Evolutionary conservation across 257 asterid species (phyloP), one percentile per base, ranked within the genome.

Genomic region (Solanum stenotomum): DNA sequence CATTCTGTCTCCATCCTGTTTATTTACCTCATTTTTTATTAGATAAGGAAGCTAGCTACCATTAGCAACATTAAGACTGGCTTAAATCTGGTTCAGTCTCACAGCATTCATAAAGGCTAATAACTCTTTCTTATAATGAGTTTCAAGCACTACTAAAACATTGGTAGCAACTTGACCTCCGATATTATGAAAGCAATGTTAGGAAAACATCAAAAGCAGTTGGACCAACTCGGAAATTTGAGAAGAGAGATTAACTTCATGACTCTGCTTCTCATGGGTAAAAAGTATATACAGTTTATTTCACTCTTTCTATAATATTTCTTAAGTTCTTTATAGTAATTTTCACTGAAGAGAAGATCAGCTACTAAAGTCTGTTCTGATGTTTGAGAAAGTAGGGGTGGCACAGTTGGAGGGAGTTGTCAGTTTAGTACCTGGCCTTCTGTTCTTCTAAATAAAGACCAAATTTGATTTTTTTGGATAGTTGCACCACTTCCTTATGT

Each of bases 401-500:
- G 84, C 23, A 42, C 12, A 11, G 85, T 44, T 79, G 38, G 38
- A 44, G 33, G 38, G 25, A 44, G 65, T 79, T 79, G 35, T 14
- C 67, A 79, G 79, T 46, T 14, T n/a, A 9, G 86, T 91, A 95
- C 99, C 99, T 93, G 75, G 89, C 89, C 88, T 91, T 94, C 83
- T 95, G 98, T 38, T 94, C 98, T 82, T 96, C 96, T 92, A 97
- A 88, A 85, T 86, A 86, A 87, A 96, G 93, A 29, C 98, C 98
- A 5, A 85, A 89, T 91, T 95, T 95, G 33, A 97, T 94, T 88
- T 91, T 93, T 25, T 91, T 91, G 0, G 99, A 96, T 20, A 97
- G 94, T 76, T 91, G 98, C 85, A 97, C 96, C 14, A 97, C 99
- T 91, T 95, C 93, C 10, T 91, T 85, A 81, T 97, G 99, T 75